These are phyloP conservation scores for Scolecobasidium constrictum DNA, from an alignment of 2,329 filamentous ascomycete species.

Conservation along the genomic window DNA sequence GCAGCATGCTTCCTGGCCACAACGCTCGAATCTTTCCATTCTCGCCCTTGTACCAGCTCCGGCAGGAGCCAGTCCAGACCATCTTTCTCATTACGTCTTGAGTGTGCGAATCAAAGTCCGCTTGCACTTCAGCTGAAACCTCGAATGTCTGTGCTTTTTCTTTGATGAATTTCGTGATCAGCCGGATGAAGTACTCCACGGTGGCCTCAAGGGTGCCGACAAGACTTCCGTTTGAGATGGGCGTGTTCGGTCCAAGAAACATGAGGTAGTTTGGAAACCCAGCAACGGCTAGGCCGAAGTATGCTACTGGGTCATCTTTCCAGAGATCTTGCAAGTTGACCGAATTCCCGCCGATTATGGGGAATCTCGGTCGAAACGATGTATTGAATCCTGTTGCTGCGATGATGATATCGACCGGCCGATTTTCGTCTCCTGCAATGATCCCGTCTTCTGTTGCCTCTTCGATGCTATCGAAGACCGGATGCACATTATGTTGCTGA, in stretches of 20 bases:
- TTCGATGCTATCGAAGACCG: conserved; percentile 24
- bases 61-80: conserved; percentile 30
- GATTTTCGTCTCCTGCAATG: conserved; percentile 27
- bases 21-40: no score
- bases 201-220: conserved; percentile 1
- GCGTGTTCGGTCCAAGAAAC: background rate
- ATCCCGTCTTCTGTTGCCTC: conserved; percentile 26
- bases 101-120: conserved; percentile 38
- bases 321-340: background rate
- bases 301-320: conserved; percentile 19
- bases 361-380: conserved; percentile 9
- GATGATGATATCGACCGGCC: conserved; percentile 31
- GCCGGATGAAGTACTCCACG: conserved; percentile 36
- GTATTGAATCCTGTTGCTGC: conserved; percentile 34
- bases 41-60: conserved; percentile 13
- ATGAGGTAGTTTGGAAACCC: conserved; percentile 54
- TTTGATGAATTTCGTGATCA: conserved; percentile 38
- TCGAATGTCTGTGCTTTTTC: conserved; percentile 34
- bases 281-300: conserved; percentile 52
- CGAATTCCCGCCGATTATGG: background rate
- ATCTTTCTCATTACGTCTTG: conserved; percentile 33
- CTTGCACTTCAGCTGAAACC: conserved; percentile 35
- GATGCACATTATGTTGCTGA: conserved; percentile 27
- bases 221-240: conserved; percentile 1
- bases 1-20: no score